phyloP scores from a whole-genome alignment of 108 stramenopile genomes.

The Stephanodiscus minutulus region DNA sequence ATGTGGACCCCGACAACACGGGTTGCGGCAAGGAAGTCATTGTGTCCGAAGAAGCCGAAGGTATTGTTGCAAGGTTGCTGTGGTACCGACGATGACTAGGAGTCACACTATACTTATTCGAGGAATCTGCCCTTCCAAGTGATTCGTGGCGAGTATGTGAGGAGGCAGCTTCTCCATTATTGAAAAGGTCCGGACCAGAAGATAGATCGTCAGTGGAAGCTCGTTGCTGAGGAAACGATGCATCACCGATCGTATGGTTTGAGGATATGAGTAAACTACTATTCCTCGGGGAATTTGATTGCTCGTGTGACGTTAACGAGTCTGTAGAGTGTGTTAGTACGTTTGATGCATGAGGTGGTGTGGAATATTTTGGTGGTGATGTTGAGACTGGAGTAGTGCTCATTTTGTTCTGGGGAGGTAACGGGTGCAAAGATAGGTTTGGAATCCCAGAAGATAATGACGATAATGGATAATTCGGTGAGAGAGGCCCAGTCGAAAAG shows the following conservation, averaged over 20 bases:
- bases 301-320: neutral
- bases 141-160: constrained; percentile 29
- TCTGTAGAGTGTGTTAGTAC: neutral
- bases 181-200: neutral
- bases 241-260: neutral
- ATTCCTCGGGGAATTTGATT: neutral
- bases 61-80: constrained; percentile 2
- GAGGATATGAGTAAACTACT: neutral
- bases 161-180: constrained; percentile 1
- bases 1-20: constrained; percentile 4
- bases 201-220: constrained; percentile 8
- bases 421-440: constrained; percentile 12
- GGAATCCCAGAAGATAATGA: constrained; percentile 15
- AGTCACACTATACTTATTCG: neutral
- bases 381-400: constrained; percentile 3
- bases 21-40: constrained; percentile 13
- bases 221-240: neutral
- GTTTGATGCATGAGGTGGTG: neutral
- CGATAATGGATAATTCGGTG: constrained; percentile 7
- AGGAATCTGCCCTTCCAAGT: constrained; percentile 1
- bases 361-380: constrained; percentile 8
- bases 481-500: constrained; percentile 2
- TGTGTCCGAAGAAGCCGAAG: constrained; percentile 4
- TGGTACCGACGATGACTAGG: constrained; percentile 21
- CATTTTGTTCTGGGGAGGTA: constrained; percentile 6